A percentile compares a stretch with the other conserved stretches of the same genome.
phyloP scores from a whole-genome alignment of 129 eudicot genomes.

The Lactuca saligna region DNA sequence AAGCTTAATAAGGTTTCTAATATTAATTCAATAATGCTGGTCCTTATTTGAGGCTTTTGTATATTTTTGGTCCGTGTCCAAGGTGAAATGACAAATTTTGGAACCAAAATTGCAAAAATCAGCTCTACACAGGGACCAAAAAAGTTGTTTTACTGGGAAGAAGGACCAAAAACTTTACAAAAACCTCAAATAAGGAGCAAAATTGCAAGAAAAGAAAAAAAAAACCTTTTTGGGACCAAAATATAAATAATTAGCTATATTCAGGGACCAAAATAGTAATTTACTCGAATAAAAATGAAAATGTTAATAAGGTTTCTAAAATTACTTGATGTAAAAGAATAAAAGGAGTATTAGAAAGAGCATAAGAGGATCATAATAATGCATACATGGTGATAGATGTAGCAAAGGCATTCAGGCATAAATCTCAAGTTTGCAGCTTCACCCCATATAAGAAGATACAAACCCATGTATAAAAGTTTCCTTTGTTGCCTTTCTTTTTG shows the following conservation, averaged over 20 bases:
- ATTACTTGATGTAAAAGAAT: slow-evolving; percentile 10
- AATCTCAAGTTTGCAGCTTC: slow-evolving; percentile 98
- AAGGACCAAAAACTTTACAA: too few relatives aligned
- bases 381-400: slow-evolving; percentile 86
- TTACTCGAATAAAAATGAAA: neutral
- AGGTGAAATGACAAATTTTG: neutral
- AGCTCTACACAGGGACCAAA: too few relatives aligned
- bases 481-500: slow-evolving; percentile 96
- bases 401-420: slow-evolving; percentile 98
- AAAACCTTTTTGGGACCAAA: neutral
- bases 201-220: too few relatives aligned
- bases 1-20: neutral
- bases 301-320: neutral
- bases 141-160: too few relatives aligned
- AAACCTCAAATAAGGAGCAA: neutral
- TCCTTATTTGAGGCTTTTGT: neutral
- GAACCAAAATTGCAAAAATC: neutral
- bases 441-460: slow-evolving; percentile 97
- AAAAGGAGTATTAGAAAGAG: slow-evolving; percentile 10
- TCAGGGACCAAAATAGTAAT: neutral
- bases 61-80: neutral
- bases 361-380: slow-evolving; percentile 16
- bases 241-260: too few relatives aligned
- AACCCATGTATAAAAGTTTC: slow-evolving; percentile 78
- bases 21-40: neutral